phyloP scores from a whole-genome alignment of 192 early-diverging fungal genomes.

The Gigaspora rosea region DNA sequence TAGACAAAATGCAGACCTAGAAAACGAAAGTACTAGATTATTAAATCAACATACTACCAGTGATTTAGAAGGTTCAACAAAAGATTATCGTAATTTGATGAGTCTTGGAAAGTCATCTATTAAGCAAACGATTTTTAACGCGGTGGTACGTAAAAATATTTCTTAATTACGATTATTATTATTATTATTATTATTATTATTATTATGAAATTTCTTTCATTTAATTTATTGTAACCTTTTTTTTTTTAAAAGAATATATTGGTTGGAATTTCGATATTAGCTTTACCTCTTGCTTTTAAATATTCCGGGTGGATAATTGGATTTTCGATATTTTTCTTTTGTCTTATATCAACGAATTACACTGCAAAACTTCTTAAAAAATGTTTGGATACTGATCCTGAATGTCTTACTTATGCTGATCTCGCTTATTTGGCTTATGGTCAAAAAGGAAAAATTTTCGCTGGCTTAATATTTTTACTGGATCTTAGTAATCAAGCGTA shows the following conservation, averaged over 20 bases:
- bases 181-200: background rate
- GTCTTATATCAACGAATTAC: conserved; percentile 45
- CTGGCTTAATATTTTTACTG: conserved; percentile 1
- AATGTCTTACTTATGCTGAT: conserved; percentile 41
- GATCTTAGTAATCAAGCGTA: conserved; percentile 18
- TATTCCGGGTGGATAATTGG: conserved; percentile 64
- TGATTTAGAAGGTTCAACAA: background rate
- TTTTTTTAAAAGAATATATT: conserved; percentile 48
- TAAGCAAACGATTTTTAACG: conserved; percentile 53
- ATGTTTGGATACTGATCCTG: conserved; percentile 41
- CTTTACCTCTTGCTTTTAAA: conserved; percentile 61
- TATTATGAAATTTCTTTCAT: background rate
- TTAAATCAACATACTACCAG: no score
- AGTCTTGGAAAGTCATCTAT: conserved; percentile 36
- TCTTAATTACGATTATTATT: background rate
- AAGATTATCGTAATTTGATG: background rate
- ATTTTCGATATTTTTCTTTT: conserved; percentile 47
- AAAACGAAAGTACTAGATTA: no score
- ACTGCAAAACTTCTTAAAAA: conserved; percentile 63
- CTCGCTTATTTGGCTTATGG: conserved; percentile 34
- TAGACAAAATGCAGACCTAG: no score
- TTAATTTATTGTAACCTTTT: background rate
- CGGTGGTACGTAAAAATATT: conserved; percentile 32
- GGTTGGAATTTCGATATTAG: conserved; percentile 65
- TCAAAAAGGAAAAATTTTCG: background rate